phyloP scores from a whole-genome alignment of 2,329 filamentous ascomycete species.

The Zalaria obscura region DNA sequence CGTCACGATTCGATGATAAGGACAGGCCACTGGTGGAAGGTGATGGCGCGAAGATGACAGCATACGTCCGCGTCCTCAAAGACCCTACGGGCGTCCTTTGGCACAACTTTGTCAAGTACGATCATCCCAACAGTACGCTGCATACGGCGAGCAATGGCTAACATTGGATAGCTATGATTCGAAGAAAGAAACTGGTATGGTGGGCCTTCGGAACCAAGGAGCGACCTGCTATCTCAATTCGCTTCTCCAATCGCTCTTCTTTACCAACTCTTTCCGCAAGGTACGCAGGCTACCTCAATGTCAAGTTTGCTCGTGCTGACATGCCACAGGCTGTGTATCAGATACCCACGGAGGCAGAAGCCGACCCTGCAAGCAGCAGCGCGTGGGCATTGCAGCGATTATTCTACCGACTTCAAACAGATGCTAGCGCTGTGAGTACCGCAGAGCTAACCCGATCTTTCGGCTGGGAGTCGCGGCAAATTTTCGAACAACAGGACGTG shows the following conservation, averaged over 20 bases:
- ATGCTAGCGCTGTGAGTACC: constrained; percentile 68
- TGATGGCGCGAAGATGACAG: constrained; percentile 65
- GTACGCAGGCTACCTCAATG: constrained; percentile 27
- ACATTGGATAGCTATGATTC: constrained; percentile 57
- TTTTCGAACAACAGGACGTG: constrained; percentile 97
- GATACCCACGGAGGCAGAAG: constrained; percentile 81
- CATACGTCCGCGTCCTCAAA: constrained; percentile 68
- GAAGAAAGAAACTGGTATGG: constrained; percentile 97
- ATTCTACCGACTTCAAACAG: constrained; percentile 90
- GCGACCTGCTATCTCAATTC: constrained; percentile 48
- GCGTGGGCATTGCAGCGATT: constrained; percentile 87
- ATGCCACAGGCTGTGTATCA: constrained; percentile 69
- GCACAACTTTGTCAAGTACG: constrained; percentile 71
- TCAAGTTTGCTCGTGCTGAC: background rate
- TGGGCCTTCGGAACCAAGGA: constrained; percentile 91
- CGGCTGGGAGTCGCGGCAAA: constrained; percentile 94
- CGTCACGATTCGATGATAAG: constrained; percentile 56
- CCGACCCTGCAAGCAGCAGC: constrained; percentile 62
- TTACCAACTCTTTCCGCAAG: constrained; percentile 79
- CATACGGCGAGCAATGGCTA: background rate
- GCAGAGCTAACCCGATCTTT: constrained; percentile 93
- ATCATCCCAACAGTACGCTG: background rate
- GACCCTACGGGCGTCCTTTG: constrained; percentile 80
- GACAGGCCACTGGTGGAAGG: constrained; percentile 63
- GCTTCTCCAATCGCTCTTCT: constrained; percentile 31